phyloP scores from a whole-genome alignment of 306 rosid genomes.

The Oemleria cerasiformis region DNA sequence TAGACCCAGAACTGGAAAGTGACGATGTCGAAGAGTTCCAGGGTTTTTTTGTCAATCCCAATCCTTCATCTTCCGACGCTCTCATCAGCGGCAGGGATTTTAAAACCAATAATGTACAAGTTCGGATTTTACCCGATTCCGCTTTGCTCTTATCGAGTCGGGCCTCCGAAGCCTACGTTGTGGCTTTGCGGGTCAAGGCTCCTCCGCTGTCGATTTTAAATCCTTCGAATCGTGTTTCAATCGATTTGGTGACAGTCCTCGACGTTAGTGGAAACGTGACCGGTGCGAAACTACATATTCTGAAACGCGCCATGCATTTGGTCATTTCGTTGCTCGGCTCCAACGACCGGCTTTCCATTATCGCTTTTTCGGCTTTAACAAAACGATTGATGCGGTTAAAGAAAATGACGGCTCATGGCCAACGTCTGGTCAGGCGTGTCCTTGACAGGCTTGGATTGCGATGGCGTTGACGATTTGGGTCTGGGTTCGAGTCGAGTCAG shows the following conservation, averaged over 20 bases:
- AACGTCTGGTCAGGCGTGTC: constrained; percentile 56
- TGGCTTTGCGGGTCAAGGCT: constrained; percentile 67
- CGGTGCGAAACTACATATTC: constrained; percentile 61
- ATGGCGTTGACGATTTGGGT: too few relatives aligned
- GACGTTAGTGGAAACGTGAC: constrained; percentile 73
- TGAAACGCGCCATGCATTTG: constrained; percentile 72
- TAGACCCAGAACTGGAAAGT: background rate
- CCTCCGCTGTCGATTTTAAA: constrained; percentile 40
- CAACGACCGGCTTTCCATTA: constrained; percentile 71
- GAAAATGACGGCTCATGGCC: constrained; percentile 69
- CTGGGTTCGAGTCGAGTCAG: too few relatives aligned
- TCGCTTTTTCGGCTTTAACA: constrained; percentile 59
- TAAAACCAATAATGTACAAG: constrained; percentile 49
- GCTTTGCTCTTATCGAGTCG: constrained; percentile 52
- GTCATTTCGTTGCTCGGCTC: constrained; percentile 65
- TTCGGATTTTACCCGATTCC: constrained; percentile 68
- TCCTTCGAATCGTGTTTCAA: constrained; percentile 56
- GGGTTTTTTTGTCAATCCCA: constrained; percentile 68
- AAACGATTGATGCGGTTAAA: constrained; percentile 52
- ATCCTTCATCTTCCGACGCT: constrained; percentile 41
- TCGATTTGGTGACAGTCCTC: constrained; percentile 76
- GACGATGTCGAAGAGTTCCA: constrained; percentile 68
- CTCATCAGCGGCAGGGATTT: constrained; percentile 30
- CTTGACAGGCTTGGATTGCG: constrained; percentile 63
- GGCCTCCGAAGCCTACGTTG: constrained; percentile 55